These are phyloP conservation scores for Cajanus cajan DNA, from an alignment of 306 rosid genomes.

Conservation along the genomic window DNA sequence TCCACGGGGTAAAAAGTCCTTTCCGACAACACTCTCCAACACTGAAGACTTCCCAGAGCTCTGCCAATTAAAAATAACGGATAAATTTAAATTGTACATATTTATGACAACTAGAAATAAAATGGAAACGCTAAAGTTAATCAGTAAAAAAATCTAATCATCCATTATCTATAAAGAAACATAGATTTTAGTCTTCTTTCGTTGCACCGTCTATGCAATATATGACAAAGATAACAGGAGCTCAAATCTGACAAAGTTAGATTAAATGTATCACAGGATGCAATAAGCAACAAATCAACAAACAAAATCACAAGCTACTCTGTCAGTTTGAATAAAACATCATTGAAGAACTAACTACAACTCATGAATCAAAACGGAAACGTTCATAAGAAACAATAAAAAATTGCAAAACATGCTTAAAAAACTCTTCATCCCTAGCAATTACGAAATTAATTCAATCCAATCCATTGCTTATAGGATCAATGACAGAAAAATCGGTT, in stretches of 20 bases:
- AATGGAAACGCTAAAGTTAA: background rate
- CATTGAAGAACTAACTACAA: background rate
- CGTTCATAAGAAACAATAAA: background rate
- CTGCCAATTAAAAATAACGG: conserved; percentile 39
- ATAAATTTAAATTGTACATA: conserved; percentile 1
- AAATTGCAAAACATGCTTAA: background rate
- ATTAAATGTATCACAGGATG: background rate
- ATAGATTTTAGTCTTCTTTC: background rate
- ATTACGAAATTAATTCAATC: no score
- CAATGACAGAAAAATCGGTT: background rate
- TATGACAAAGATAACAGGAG: background rate
- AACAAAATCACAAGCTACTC: background rate
- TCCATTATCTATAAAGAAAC: background rate
- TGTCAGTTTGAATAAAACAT: background rate
- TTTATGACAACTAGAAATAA: background rate
- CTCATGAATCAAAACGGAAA: background rate
- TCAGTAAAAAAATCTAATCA: background rate
- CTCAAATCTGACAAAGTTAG: background rate
- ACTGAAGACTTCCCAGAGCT: conserved; percentile 98
- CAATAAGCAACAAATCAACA: background rate
- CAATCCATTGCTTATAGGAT: background rate
- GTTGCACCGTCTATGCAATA: background rate
- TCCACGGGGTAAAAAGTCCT: conserved; percentile 99
- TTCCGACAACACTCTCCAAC: conserved; percentile 94
- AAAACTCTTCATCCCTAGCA: background rate